Evolutionary conservation across 371 early-diverging fungal species (phyloP).

Genomic region (Mycotypha africana): DNA sequence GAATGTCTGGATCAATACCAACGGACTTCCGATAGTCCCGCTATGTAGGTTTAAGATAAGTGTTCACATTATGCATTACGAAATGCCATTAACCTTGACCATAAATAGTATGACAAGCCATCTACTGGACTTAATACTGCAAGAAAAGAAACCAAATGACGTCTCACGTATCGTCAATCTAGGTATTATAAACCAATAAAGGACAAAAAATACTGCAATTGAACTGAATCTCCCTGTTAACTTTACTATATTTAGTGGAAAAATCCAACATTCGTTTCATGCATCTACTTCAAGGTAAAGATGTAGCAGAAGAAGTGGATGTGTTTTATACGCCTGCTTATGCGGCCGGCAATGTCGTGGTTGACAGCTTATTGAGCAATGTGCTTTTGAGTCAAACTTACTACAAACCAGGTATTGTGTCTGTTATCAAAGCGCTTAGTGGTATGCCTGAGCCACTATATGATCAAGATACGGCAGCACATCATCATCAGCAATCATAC

Average conservation of each 20-base stretch:
- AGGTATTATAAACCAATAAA: slow-evolving; percentile 13
- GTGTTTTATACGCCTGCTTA: slow-evolving; percentile 37
- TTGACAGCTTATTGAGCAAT: slow-evolving; percentile 35
- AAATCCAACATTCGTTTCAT: slow-evolving; percentile 45
- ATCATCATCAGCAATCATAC: slow-evolving; percentile 6
- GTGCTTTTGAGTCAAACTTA: slow-evolving; percentile 42
- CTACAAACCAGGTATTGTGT: slow-evolving; percentile 43
- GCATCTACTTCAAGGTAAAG: slow-evolving; percentile 31
- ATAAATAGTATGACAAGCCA: slow-evolving; percentile 25
- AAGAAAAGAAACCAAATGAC: slow-evolving; percentile 16
- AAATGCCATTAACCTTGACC: no score
- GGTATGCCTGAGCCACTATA: slow-evolving; percentile 38
- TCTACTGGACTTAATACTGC: slow-evolving; percentile 25
- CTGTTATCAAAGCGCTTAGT: slow-evolving; percentile 45
- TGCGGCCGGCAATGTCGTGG: slow-evolving; percentile 46
- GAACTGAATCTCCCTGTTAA: no score
- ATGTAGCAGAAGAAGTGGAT: slow-evolving; percentile 24
- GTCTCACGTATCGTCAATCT: slow-evolving; percentile 25
- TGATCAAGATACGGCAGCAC: slow-evolving; percentile 24
- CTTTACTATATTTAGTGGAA: no score
- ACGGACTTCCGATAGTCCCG: slow-evolving; percentile 39
- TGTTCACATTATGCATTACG: no score
- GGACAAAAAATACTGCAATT: not conserved
- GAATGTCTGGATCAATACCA: slow-evolving; percentile 33
- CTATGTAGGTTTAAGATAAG: slow-evolving; percentile 36